Conservation (phyloP, 148 eudicot species). For the Silene uniflora region DNA sequence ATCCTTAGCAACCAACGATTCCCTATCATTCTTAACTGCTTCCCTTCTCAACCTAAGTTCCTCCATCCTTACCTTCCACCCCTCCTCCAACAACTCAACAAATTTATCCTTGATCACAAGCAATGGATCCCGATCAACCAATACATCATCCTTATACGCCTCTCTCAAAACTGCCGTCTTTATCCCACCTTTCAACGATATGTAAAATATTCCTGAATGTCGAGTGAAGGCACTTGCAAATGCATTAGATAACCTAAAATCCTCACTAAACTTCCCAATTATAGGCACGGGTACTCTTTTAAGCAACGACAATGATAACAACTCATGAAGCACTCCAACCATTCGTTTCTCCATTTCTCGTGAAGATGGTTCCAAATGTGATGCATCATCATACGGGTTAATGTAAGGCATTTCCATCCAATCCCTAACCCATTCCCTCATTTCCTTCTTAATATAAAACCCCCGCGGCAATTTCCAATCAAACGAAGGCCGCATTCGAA, state of each 20-base stretch:
- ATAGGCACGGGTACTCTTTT: conserved; percentile 67
- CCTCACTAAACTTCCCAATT: conserved; percentile 81
- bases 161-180: conserved; percentile 86
- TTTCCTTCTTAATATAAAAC: conserved; percentile 67
- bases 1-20: conserved; percentile 32
- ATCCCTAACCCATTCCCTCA: conserved; percentile 95
- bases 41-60: conserved; percentile 42
- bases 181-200: conserved; percentile 87
- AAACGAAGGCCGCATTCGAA: conserved; percentile 62
- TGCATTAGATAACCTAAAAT: conserved; percentile 73
- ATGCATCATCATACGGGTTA: conserved; percentile 73
- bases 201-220: conserved; percentile 80
- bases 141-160: conserved; percentile 61
- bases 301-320: conserved; percentile 64
- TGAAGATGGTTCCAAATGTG: conserved; percentile 49
- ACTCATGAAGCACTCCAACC: conserved; percentile 84
- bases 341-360: conserved; percentile 87
- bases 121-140: conserved; percentile 77
- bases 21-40: conserved; percentile 44
- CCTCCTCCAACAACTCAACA: conserved; percentile 73
- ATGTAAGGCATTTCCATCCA: conserved; percentile 90
- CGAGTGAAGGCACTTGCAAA: conserved; percentile 74
- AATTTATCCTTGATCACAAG: conserved; percentile 68
- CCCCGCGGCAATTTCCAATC: conserved; percentile 67
- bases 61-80: conserved; percentile 51